These are phyloP conservation scores for Pseudonitzschia delicatissima DNA, from an alignment of 108 stramenopile species.

Conservation along the genomic window DNA sequence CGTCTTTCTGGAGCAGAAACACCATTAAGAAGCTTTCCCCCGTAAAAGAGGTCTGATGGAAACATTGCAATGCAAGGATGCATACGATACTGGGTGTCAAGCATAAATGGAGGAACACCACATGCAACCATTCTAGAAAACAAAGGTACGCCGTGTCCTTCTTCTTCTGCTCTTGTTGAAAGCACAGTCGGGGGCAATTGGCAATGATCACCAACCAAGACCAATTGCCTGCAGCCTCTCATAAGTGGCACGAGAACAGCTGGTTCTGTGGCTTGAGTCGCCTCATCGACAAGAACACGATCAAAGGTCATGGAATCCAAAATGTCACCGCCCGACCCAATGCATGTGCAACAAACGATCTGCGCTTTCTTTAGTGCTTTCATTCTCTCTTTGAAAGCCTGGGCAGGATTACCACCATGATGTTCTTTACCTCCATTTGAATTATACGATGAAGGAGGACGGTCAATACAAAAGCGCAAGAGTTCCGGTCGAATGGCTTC, in stretches of 20 bases:
- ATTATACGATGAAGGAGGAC: conserved; percentile 59
- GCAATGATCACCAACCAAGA: conserved; percentile 96
- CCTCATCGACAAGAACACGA: conserved; percentile 92
- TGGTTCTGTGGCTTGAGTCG: conserved; percentile 92
- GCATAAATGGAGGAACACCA: conserved; percentile 87
- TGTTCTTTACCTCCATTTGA: conserved; percentile 19
- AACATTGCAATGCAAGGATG: conserved; percentile 93
- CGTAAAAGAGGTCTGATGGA: conserved; percentile 87
- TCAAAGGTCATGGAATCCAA: conserved; percentile 84
- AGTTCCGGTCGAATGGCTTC: conserved; percentile 91
- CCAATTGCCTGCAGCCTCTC: conserved; percentile 88
- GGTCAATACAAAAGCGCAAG: conserved; percentile 83
- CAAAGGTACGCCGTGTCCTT: conserved; percentile 83
- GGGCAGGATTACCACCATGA: conserved; percentile 27
- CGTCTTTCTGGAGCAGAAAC: conserved; percentile 83
- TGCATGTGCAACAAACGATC: conserved; percentile 94
- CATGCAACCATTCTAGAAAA: conserved; percentile 91
- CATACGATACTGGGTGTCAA: conserved; percentile 95
- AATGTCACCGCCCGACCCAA: conserved; percentile 90
- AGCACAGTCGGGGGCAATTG: conserved; percentile 94
- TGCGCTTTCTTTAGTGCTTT: conserved; percentile 83
- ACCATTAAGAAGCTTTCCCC: conserved; percentile 82
- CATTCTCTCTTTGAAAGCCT: conserved; percentile 77
- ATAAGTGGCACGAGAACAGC: conserved; percentile 89
- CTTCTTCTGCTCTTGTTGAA: conserved; percentile 81